These are phyloP conservation scores for Eucalyptus guilfoylei DNA, from an alignment of 345 rosid genomes.

Conservation along the genomic window DNA sequence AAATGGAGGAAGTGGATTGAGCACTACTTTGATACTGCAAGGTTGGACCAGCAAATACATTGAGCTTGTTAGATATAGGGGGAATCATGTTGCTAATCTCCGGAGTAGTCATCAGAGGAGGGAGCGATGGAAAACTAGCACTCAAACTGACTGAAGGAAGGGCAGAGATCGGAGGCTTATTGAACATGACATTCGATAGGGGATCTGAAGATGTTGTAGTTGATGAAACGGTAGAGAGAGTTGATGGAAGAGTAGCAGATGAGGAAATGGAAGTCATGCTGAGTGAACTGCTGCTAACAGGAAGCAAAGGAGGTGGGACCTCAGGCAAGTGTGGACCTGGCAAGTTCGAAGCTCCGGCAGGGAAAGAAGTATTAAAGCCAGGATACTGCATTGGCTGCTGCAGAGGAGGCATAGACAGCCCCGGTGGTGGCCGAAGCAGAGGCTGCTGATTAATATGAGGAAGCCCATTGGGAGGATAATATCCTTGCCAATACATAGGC, in stretches of 20 bases:
- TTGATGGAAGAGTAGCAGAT: slow-evolving; percentile 16
- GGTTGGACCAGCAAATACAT: slow-evolving; percentile 23
- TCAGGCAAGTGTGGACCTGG: slow-evolving; percentile 45
- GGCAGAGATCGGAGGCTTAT: slow-evolving; percentile 26
- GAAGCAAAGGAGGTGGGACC: slow-evolving; percentile 26
- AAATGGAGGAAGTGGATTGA: slow-evolving; percentile 24
- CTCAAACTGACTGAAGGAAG: slow-evolving; percentile 29
- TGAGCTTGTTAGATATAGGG: slow-evolving; percentile 31
- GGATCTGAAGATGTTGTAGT: slow-evolving; percentile 49
- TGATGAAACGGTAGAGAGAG: background rate
- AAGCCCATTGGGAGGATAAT: slow-evolving; percentile 69
- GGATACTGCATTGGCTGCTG: slow-evolving; percentile 73
- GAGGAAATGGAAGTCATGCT: slow-evolving; percentile 19
- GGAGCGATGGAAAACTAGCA: slow-evolving; percentile 31
- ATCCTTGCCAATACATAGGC: slow-evolving; percentile 94
- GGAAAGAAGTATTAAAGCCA: slow-evolving; percentile 43
- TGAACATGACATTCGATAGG: slow-evolving; percentile 32
- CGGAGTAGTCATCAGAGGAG: slow-evolving; percentile 37
- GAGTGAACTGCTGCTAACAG: slow-evolving; percentile 23
- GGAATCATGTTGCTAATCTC: slow-evolving; percentile 30
- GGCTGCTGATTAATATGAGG: slow-evolving; percentile 83
- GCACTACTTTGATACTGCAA: slow-evolving; percentile 32
- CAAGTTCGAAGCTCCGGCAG: slow-evolving; percentile 35
- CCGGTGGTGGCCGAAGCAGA: slow-evolving; percentile 68
- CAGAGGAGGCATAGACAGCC: slow-evolving; percentile 54